Conservation (phyloP, 2,329 filamentous ascomycete genomes). For the Apiospora sp. region DNA sequence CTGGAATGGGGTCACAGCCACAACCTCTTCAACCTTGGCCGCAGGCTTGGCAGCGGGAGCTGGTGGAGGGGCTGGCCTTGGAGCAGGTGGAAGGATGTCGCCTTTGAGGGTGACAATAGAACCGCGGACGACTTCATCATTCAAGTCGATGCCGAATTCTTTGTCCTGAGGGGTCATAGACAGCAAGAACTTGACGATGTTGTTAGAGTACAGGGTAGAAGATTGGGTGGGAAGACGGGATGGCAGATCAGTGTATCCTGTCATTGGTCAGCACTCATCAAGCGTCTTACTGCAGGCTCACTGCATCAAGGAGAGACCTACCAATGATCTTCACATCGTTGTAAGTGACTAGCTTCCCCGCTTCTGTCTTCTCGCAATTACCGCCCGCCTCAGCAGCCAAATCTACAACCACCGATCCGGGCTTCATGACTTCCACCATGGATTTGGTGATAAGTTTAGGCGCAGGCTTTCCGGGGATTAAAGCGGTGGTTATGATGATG, state of each 20-base stretch:
- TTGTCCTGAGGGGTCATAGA: slow-evolving; percentile 83
- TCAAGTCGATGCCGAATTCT: slow-evolving; percentile 80
- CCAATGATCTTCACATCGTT: slow-evolving; percentile 87
- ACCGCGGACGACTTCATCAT: slow-evolving; percentile 85
- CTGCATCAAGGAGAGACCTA: slow-evolving; percentile 46
- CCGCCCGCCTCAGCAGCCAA: slow-evolving; percentile 87
- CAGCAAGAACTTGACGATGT: slow-evolving; percentile 87
- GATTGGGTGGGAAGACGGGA: slow-evolving; percentile 88
- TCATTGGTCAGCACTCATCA: slow-evolving; percentile 34
- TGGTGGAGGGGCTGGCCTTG: slow-evolving; percentile 68
- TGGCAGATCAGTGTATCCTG: slow-evolving; percentile 85
- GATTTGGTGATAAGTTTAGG: slow-evolving; percentile 84
- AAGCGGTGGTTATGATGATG: slow-evolving; percentile 91
- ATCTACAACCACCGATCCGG: slow-evolving; percentile 88
- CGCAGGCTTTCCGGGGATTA: slow-evolving; percentile 85
- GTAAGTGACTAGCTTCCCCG: slow-evolving; percentile 74
- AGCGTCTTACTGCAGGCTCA: neutral
- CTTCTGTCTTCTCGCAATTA: slow-evolving; percentile 83
- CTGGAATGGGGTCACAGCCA: slow-evolving; percentile 83
- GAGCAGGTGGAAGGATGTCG: slow-evolving; percentile 77
- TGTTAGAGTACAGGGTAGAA: slow-evolving; percentile 91
- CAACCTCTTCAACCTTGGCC: slow-evolving; percentile 56
- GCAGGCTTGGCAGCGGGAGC: slow-evolving; percentile 53
- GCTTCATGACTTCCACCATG: slow-evolving; percentile 87
- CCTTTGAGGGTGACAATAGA: slow-evolving; percentile 84